Conservation (phyloP, 805 yeast genomes). For the Hemisphaericaspora nanyangensis region DNA sequence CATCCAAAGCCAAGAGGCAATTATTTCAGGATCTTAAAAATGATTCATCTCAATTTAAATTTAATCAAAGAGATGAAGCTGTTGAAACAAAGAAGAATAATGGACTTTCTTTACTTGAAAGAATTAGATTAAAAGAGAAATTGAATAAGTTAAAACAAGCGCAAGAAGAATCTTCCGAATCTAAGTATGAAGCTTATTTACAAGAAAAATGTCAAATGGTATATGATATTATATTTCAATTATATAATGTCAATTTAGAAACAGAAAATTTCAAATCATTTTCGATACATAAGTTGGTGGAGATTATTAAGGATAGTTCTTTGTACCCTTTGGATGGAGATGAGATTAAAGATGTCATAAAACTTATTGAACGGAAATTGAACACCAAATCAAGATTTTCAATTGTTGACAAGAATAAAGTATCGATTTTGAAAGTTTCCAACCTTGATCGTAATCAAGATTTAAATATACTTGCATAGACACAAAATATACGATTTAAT, state of each 20-base stretch:
- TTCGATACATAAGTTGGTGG: conserved; percentile 22
- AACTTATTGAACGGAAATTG: conserved; percentile 17
- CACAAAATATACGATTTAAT: no score
- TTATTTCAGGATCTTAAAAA: conserved; percentile 23
- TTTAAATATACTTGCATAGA: conserved; percentile 10
- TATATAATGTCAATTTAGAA: conserved; percentile 7
- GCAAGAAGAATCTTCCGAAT: conserved; percentile 16
- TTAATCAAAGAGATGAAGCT: conserved; percentile 23
- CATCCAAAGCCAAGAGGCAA: conserved; percentile 9
- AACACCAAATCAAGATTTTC: conserved; percentile 11
- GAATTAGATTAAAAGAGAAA: conserved; percentile 36
- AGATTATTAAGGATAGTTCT: conserved; percentile 31
- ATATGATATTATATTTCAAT: conserved; percentile 34
- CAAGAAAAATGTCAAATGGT: conserved; percentile 25
- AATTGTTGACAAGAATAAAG: conserved; percentile 18
- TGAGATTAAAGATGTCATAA: conserved; percentile 27
- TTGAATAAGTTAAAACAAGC: conserved; percentile 11
- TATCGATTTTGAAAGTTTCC: conserved; percentile 23
- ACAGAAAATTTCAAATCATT: conserved; percentile 12
- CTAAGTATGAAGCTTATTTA: conserved; percentile 19
- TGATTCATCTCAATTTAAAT: conserved; percentile 32
- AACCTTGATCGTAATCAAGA: conserved; percentile 26
- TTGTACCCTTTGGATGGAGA: conserved; percentile 23
- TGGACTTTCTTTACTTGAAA: conserved; percentile 33
- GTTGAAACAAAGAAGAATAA: conserved; percentile 13